Evolutionary conservation across 106 monocot genomes (phyloP).

Genomic region (Allium fistulosum): DNA sequence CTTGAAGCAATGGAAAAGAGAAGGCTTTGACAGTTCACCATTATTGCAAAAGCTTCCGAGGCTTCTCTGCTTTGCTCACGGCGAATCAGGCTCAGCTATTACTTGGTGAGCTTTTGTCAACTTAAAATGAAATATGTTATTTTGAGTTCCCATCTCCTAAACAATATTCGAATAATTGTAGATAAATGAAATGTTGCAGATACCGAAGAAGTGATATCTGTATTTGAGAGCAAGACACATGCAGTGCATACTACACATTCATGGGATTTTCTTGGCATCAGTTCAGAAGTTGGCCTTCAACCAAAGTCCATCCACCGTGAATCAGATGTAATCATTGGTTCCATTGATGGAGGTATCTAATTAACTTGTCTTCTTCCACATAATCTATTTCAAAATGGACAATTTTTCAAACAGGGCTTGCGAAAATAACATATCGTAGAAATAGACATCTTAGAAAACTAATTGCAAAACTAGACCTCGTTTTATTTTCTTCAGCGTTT

Average conservation of each 20-base stretch:
- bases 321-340: slow-evolving; percentile 13
- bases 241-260: slow-evolving; percentile 11
- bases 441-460: too few relatives aligned
- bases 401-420: not conserved
- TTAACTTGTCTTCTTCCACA: not conserved
- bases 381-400: not conserved
- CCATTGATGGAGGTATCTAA: slow-evolving; percentile 5
- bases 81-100: slow-evolving; percentile 1
- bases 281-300: not conserved
- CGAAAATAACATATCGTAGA: too few relatives aligned
- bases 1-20: not conserved
- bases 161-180: too few relatives aligned
- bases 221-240: slow-evolving; percentile 11
- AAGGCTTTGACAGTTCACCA: not conserved
- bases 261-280: slow-evolving; percentile 8
- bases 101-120: not conserved
- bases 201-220: slow-evolving; percentile 5
- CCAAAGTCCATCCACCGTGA: not conserved
- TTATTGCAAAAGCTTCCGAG: slow-evolving; percentile 7
- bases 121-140: too few relatives aligned
- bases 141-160: too few relatives aligned
- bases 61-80: slow-evolving; percentile 15
- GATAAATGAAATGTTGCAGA: not conserved
- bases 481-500: too few relatives aligned
- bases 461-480: too few relatives aligned